Base-by-base conservation (phyloP, 1,139 yeast species). In the Groenewaldozyma auringiensis region DNA sequence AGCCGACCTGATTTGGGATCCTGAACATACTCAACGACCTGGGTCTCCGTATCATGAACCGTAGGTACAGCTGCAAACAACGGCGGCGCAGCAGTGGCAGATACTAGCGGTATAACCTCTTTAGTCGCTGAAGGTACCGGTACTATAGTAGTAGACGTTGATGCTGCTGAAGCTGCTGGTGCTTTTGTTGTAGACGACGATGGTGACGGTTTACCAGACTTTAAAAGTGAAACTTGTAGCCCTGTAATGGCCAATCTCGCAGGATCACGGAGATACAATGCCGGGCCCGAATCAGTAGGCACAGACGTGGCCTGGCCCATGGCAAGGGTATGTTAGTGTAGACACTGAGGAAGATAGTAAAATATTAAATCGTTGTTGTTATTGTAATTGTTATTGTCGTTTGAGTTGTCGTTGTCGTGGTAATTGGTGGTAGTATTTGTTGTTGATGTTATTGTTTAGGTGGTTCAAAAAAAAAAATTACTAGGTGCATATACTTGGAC, bases 251-350 rank as follows among this genome's bases (percentile, higher is more conserved):
- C 48, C 41, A 58, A 52, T 37, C 61, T 47, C 4, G 51, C 44
- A 4, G 58, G 55, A 21, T 53, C 47, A 31, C 51, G 48, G 39
- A 58, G 41, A 37, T 48, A 52, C 34, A 56, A 44, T 18, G 54
- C 46, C 20, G 58, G 42, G 4, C 52, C 44, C 17, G 54, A 42
- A 39, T 53, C 55, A 25, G 50, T 47, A n/a, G 52, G 53, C 20
- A 47, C 48, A 16, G 61, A 56, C 46, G 58, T 46, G 4, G 50
- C 53, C 45, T 51, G 57, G 41, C 61, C 61, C 61, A 57, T 57
- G 20, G n/a, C 27, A 13, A 8, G 9, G n/a, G 18, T n/a, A 33
- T 9, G 18, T 16, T n/a, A n/a, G n/a, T n/a, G n/a, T n/a, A n/a
- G n/a, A n/a, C n/a, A n/a, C n/a, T n/a, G 32, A n/a, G 32, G 9